Evolutionary conservation across 148 eudicot genomes (phyloP), one percentile per base, ranked within the genome.

Genomic region (Fagopyrum homotropicum): DNA sequence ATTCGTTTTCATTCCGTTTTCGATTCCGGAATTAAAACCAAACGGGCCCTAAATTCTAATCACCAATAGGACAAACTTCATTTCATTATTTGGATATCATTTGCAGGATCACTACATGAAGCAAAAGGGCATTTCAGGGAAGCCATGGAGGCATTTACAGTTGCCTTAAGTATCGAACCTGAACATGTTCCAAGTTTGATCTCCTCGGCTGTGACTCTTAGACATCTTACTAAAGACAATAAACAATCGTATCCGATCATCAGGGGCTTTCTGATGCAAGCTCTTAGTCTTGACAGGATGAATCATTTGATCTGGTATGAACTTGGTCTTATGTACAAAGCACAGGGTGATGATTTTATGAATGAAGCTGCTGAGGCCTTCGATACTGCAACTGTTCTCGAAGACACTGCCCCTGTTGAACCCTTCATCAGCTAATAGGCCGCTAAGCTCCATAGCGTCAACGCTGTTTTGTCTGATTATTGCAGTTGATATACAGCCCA

Each of bases 311-410:
- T 95, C 11, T 95, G 98, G 98, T 80, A 87, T 76, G 85, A 90
- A 78, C 90, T 92, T 14, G 98, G 97, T 70, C 79, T 89, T 66
- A 74, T 89, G 68, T 84, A 81, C 87, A 90, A 85, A 70, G 83
- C 83, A 1, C 86, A 82, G 11, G 82, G 87, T 4, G 71, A 63
- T 46, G 81, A 83, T 7, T 80, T 77, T 5, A 75, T 84, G 14
- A 4, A 55, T 66, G 93, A 89, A 80, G 97, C 97, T 74, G 93
- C 82, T 12, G 96, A 95, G 45, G 92, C 96, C 76, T 95, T 95
- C 49, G 82, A 85, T 79, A 90, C 98, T 60, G 98, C 97, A 4
- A 55, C 74, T 9, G 30, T 84, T 75, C 93, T 95, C 40, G 87
- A 88, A 80, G 96, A 90, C 72, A 92, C 93, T 1, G 82, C 85